phyloP scores from a whole-genome alignment of 2,329 filamentous ascomycete species.

The Diaporthe ilicicola region DNA sequence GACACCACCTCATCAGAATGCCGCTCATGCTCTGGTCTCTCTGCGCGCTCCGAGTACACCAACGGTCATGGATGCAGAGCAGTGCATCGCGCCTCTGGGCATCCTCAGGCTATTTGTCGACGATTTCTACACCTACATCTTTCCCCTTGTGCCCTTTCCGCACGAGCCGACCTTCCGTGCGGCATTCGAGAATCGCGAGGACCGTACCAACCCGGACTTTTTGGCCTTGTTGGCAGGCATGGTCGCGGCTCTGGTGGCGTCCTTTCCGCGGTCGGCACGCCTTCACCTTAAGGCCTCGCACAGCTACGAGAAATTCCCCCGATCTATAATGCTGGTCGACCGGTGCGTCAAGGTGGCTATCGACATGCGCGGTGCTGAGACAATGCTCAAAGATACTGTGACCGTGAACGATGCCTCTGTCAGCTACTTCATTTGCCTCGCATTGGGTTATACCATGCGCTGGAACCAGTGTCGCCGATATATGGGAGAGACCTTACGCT shows the following conservation, averaged over 20 bases:
- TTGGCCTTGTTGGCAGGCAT: slow-evolving; percentile 77
- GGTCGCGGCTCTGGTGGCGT: slow-evolving; percentile 77
- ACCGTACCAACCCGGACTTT: slow-evolving; percentile 72
- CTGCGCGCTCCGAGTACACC: slow-evolving; percentile 48
- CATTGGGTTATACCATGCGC: slow-evolving; percentile 73
- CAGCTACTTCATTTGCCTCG: slow-evolving; percentile 78
- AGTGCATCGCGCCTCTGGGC: slow-evolving; percentile 71
- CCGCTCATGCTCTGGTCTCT: slow-evolving; percentile 58
- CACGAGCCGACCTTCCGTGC: slow-evolving; percentile 81
- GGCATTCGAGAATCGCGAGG: slow-evolving; percentile 72
- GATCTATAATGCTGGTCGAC: slow-evolving; percentile 74
- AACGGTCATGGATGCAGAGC: slow-evolving; percentile 65
- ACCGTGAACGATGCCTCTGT: slow-evolving; percentile 69
- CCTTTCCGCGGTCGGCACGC: slow-evolving; percentile 76
- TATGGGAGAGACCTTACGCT: slow-evolving; percentile 75
- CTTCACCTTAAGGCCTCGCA: slow-evolving; percentile 74
- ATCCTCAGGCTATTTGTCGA: slow-evolving; percentile 76
- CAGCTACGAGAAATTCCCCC: slow-evolving; percentile 71
- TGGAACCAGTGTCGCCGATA: slow-evolving; percentile 74
- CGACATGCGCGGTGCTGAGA: slow-evolving; percentile 68
- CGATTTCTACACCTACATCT: slow-evolving; percentile 85
- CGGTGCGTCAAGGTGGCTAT: slow-evolving; percentile 76
- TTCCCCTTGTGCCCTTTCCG: slow-evolving; percentile 79
- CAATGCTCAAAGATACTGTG: slow-evolving; percentile 56
- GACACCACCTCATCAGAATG: slow-evolving; percentile 56